phyloP scores from a whole-genome alignment of 202 grass and related monocot genomes.

The Setaria italica region DNA sequence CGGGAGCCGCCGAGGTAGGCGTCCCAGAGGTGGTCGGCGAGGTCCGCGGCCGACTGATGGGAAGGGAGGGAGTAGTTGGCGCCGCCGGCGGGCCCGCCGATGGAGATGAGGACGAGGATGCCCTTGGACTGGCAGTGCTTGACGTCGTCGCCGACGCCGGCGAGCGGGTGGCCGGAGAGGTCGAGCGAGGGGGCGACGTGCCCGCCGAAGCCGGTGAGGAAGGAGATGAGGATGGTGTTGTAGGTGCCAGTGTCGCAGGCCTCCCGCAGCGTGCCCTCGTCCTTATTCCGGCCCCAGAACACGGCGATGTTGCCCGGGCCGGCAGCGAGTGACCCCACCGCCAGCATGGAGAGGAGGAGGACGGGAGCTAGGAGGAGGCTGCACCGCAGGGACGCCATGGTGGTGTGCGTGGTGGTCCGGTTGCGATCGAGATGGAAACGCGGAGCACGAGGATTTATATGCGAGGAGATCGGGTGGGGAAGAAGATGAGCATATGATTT shows the following conservation, averaged over 20 bases:
- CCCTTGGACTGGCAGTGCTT: constrained; percentile 7
- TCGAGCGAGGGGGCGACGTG: background rate
- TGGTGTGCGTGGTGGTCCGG: background rate
- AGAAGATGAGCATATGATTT: too few species aligned
- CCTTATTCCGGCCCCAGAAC: constrained; percentile 18
- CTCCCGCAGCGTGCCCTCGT: background rate
- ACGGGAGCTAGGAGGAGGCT: background rate
- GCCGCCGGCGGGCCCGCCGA: background rate
- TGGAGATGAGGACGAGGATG: constrained; percentile 16
- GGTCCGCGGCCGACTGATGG: accelerated
- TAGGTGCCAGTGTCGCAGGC: constrained; percentile 28
- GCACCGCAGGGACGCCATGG: background rate
- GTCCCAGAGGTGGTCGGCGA: constrained; percentile 7
- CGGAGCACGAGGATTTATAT: background rate
- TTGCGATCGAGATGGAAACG: background rate
- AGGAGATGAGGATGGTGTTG: constrained; percentile 31
- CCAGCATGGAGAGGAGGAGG: background rate
- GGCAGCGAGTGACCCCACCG: background rate
- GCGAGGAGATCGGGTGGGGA: too few species aligned
- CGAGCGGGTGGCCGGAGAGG: constrained; percentile 29
- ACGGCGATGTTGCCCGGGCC: background rate
- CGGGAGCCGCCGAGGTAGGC: background rate
- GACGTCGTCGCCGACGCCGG: constrained; percentile 28
- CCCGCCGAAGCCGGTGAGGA: background rate
- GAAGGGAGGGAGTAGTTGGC: background rate